phyloP scores from a whole-genome alignment of 345 rosid genomes.

The Lagerstroemia speciosa region DNA sequence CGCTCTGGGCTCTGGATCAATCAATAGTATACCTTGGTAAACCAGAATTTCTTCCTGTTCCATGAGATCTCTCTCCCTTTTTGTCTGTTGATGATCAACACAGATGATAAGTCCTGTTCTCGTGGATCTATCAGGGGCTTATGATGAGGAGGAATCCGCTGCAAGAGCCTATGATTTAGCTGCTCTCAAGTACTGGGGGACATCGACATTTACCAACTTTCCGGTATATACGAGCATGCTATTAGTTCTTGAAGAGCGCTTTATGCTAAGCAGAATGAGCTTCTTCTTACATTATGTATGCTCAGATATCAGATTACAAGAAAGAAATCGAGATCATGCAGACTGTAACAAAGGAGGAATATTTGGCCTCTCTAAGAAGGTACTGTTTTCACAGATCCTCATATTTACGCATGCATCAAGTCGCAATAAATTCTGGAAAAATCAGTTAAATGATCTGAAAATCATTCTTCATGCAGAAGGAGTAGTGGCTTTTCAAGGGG shows the following conservation, averaged over 20 bases:
- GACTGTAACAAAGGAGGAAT: constrained; percentile 51
- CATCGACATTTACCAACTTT: constrained; percentile 52
- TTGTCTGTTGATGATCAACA: too few species aligned
- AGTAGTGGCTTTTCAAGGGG: constrained; percentile 76
- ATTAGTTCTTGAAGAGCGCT: not conserved
- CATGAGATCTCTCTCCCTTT: not conserved
- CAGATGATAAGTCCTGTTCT: not conserved
- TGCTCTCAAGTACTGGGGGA: constrained; percentile 62
- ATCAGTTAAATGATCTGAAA: not conserved
- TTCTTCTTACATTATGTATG: not conserved
- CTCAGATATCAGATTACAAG: constrained; percentile 44
- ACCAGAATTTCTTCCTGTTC: constrained; percentile 4
- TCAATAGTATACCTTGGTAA: constrained; percentile 56
- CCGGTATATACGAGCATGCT: constrained; percentile 23
- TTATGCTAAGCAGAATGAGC: not conserved
- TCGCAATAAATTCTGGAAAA: not conserved
- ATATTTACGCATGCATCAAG: not conserved
- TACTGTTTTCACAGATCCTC: constrained; percentile 6
- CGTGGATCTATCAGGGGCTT: constrained; percentile 36
- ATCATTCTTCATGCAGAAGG: constrained; percentile 23
- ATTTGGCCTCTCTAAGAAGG: constrained; percentile 58
- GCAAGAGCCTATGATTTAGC: constrained; percentile 69
- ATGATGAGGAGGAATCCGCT: constrained; percentile 66
- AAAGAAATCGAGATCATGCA: constrained; percentile 52
- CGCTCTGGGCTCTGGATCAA: constrained; percentile 5